Evolutionary conservation across 352 stramenopile species (phyloP).

Genomic region (Globisporangium uncinulatum): DNA sequence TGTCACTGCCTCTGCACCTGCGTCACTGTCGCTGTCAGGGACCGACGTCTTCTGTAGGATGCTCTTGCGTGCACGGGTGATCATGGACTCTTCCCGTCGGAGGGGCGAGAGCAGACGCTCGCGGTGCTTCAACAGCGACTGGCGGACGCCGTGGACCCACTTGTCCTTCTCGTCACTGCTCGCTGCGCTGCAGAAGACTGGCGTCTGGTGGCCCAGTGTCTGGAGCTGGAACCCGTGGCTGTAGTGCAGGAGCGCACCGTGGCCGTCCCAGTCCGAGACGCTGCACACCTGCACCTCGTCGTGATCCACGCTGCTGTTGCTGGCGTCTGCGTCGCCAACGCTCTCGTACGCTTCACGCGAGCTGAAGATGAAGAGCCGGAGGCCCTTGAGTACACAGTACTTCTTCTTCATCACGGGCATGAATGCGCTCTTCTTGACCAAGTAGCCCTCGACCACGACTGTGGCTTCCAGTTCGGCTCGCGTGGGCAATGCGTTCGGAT

Average conservation of each 20-base stretch:
- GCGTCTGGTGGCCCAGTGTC: conserved; percentile 35
- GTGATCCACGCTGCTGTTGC: conserved; percentile 1
- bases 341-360: conserved; percentile 32
- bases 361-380: conserved; percentile 37
- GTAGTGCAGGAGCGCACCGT: conserved; percentile 59
- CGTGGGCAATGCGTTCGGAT: not conserved
- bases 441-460: conserved; percentile 45
- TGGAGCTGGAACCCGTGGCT: conserved; percentile 69
- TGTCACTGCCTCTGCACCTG: not conserved
- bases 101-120: conserved; percentile 22
- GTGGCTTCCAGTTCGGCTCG: conserved; percentile 3
- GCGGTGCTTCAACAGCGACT: conserved; percentile 39
- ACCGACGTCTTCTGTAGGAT: conserved; percentile 12
- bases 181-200: conserved; percentile 57
- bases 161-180: conserved; percentile 57
- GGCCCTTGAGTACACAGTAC: conserved; percentile 41
- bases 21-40: not conserved
- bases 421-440: conserved; percentile 44
- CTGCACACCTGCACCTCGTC: conserved; percentile 28
- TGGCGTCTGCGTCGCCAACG: not conserved
- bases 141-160: conserved; percentile 53
- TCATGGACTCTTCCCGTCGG: conserved; percentile 22
- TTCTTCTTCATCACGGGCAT: conserved; percentile 57
- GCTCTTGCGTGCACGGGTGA: conserved; percentile 10
- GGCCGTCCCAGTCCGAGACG: conserved; percentile 61